These are phyloP conservation scores for Trichoderma koningii DNA, from an alignment of 2,329 filamentous ascomycete species.

Conservation along the genomic window DNA sequence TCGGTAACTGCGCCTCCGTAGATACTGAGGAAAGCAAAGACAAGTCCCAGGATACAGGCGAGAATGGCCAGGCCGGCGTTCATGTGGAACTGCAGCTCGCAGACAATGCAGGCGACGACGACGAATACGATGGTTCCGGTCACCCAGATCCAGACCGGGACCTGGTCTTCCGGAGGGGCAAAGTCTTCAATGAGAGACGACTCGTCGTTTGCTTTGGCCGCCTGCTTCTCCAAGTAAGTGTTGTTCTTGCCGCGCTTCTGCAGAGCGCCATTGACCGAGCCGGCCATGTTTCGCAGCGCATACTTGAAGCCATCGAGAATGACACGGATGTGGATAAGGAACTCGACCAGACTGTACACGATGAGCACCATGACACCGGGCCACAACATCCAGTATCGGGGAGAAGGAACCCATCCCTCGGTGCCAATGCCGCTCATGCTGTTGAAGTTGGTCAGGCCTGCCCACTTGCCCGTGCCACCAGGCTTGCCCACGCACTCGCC, in stretches of 20 bases:
- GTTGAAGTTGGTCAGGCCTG: conserved; percentile 37
- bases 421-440: conserved; percentile 37
- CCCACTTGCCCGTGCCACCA: conserved; percentile 37
- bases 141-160: conserved; percentile 57
- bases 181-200: conserved; percentile 44
- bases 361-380: conserved; percentile 49
- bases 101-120: conserved; percentile 55
- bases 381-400: conserved; percentile 49
- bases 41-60: conserved; percentile 56
- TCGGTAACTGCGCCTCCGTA: conserved; percentile 57
- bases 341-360: conserved; percentile 46
- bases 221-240: conserved; percentile 42
- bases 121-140: conserved; percentile 51
- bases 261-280: conserved; percentile 38
- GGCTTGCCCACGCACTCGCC: conserved; percentile 53
- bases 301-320: conserved; percentile 42
- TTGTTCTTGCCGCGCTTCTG: conserved; percentile 39
- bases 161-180: conserved; percentile 47
- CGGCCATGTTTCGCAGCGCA: conserved; percentile 38
- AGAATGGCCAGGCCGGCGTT: conserved; percentile 58
- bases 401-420: conserved; percentile 39
- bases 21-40: conserved; percentile 59
- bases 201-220: conserved; percentile 39
- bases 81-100: conserved; percentile 56
- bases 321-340: conserved; percentile 44